Base-by-base conservation (phyloP, 768 basidiomycete genomes). In the Multifurca ochricompacta region DNA sequence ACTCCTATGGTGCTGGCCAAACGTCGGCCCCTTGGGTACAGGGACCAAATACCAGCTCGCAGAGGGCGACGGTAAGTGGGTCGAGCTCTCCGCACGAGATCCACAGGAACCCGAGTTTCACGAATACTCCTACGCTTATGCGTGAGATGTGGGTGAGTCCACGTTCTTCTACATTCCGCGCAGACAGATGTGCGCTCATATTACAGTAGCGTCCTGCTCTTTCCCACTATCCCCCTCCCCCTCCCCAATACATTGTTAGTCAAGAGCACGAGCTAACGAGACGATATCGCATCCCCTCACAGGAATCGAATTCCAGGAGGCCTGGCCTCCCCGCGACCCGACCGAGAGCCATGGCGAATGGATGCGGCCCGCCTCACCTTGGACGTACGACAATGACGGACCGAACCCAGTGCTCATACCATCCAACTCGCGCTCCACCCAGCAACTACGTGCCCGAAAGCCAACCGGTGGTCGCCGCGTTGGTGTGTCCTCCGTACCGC, bases 1-100 rank as follows among this genome's bases (percentile, higher is more conserved):
- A 1, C 69, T 86, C 31, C 54, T 87, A 5, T 98, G 95, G 94
- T 88, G 89, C 61, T 91, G 83, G 70, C 95, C 95, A 3, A 78
- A 76, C 4, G 68, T 69, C 19, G 55, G 55, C 14, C 70, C 79
- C 2, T 75, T 74, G 2, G 92, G 90, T 0, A 79, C 77, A 37
- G 95, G 95, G 1, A 69, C 95, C 25, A 83, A 75, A 51, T 99
- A 80, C 67, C 79, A 85, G 51, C 71, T 96, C 32, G 79, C 82
- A 6, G 72, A 77, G 32, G 80, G 74, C 54, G 78, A 82, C 64
- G 85, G 90, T 91, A 76, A 88, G 88, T 87, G 75, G 77, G 67
- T 76, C 48, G 71, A 77, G 56, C 65, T 82, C 45, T 53, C 52
- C 21, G 18, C 55, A 14, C 43, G 48, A 21, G 48, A 47, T 36